These are phyloP conservation scores for Populus tomentosa DNA, from an alignment of 441 rosid genomes.

Conservation along the genomic window DNA sequence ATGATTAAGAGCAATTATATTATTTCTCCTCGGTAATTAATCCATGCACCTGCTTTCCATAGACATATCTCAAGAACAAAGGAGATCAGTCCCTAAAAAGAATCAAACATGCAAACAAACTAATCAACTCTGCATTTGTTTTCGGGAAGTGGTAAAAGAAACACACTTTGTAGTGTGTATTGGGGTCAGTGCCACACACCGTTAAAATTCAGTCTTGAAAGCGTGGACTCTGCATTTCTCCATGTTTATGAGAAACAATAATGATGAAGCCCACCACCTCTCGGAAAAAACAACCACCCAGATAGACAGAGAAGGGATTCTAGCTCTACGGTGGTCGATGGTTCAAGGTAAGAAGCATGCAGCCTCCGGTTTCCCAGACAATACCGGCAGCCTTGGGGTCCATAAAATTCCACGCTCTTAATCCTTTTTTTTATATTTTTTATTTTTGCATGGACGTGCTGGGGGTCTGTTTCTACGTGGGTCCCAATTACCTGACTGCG, in stretches of 20 bases:
- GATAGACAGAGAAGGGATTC: background rate
- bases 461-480: conserved; percentile 22
- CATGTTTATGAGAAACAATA: background rate
- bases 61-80: background rate
- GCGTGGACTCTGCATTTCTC: background rate
- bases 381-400: background rate
- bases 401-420: conserved; percentile 22
- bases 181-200: background rate
- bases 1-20: background rate
- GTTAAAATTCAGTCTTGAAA: background rate
- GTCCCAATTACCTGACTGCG: conserved; percentile 47
- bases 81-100: background rate
- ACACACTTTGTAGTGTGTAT: background rate
- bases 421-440: background rate
- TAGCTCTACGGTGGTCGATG: background rate
- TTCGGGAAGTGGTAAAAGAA: background rate
- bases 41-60: background rate
- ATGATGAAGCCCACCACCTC: background rate
- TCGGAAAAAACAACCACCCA: background rate
- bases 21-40: background rate
- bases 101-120: background rate
- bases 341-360: conserved; percentile 8
- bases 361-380: conserved; percentile 5
- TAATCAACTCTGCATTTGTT: background rate
- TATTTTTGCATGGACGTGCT: conserved; percentile 47